Evolutionary conservation across 805 yeast species (phyloP), one percentile per base, ranked within the genome.

Genomic region (Sugiyamaella americana): DNA sequence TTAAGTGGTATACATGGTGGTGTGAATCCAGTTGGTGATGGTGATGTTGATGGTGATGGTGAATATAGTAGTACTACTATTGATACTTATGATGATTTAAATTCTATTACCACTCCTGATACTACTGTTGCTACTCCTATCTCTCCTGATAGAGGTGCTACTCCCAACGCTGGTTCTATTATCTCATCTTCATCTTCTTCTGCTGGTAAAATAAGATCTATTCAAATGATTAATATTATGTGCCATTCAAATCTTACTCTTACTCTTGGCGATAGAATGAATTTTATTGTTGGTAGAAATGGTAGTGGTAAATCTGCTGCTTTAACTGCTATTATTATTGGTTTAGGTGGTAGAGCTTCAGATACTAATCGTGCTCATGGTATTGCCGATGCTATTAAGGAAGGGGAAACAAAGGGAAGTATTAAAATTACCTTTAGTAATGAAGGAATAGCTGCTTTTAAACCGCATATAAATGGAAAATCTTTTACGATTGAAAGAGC

Each of bases 271-370:
- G 88, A 91, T 0, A 78, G 81, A 45, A 72, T 89, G 55, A 89
- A 89, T 62, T 84, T 89, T 59, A 86, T 89, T 47, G 82, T 86
- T 35, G 98, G 98, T 18, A 73, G 83, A 47, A 89, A 89, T 59
- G 98, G 98, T 2, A 80, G 89, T 34, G 98, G 98, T 24, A 89
- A 89, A 60, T 78, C 87, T 60, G 95, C 97, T 1, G 75, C 89
- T 17, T 67, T 89, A 49, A 87, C 96, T 0, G 96, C 95, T 0
- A 79, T 89, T 1, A 79, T 89, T 5, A 82, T 87, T 3, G 91
- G 95, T 1, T 65, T 91, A 1, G 97, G 97, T 18, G 93, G 94
- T 1, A 83, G 82, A 56, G 96, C 97, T 1, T 71, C 80, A 18
- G 87, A 80, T 42, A 91, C 98, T 0, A 85, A 83, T 58, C 76